Percentiles rank a stretch among this genome's conserved stretches.
phyloP scores from a whole-genome alignment of 805 yeast genomes.

The Saturnispora silvae region DNA sequence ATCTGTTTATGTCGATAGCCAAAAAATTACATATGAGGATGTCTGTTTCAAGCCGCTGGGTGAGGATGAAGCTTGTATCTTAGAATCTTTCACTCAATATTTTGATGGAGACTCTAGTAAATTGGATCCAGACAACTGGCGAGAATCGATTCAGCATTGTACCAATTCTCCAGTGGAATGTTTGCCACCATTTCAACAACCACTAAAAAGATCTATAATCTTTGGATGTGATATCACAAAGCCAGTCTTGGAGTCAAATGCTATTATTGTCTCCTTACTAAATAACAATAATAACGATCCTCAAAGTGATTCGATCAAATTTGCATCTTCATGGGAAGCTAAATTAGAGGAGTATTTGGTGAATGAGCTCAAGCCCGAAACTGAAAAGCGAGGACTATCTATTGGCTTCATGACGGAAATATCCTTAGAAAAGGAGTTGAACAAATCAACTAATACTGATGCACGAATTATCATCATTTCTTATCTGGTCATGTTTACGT shows the following conservation, averaged over 20 bases:
- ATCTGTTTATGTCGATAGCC: constrained; percentile 15
- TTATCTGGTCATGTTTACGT: constrained; percentile 76
- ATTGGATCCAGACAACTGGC: constrained; percentile 46
- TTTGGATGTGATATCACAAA: constrained; percentile 47
- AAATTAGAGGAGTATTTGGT: constrained; percentile 46
- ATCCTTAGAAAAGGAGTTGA: constrained; percentile 76
- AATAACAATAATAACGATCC: constrained; percentile 44
- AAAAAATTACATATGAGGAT: constrained; percentile 38
- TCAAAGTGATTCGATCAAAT: constrained; percentile 28
- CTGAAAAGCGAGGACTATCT: constrained; percentile 42
- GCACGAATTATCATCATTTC: constrained; percentile 58
- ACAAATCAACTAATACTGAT: constrained; percentile 74
- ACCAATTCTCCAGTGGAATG: constrained; percentile 79
- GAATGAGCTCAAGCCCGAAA: constrained; percentile 31
- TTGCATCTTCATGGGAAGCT: constrained; percentile 59
- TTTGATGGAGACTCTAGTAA: constrained; percentile 52
- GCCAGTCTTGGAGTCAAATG: constrained; percentile 45
- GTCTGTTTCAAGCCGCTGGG: constrained; percentile 79
- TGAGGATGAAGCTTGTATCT: constrained; percentile 50
- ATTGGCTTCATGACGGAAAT: constrained; percentile 73
- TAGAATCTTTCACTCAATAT: constrained; percentile 85
- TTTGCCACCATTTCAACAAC: constrained; percentile 85
- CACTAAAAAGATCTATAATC: constrained; percentile 58
- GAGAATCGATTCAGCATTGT: constrained; percentile 43
- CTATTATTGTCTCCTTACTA: constrained; percentile 68